These are phyloP conservation scores for Coemansia asiatica DNA, from an alignment of 192 early-diverging fungal species.

Conservation along the genomic window DNA sequence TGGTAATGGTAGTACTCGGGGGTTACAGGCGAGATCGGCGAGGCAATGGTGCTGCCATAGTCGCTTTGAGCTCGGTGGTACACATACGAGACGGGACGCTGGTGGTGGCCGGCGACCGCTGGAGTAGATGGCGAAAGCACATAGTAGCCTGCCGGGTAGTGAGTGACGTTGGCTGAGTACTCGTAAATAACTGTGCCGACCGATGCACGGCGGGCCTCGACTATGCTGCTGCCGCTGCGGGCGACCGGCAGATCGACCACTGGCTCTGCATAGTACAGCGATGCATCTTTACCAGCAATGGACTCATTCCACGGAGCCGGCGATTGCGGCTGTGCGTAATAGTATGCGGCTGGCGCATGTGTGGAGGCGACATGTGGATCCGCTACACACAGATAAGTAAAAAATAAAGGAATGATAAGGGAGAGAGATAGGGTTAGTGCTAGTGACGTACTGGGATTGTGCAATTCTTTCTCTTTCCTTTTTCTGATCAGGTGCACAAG, in stretches of 20 bases:
- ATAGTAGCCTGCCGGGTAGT: background rate
- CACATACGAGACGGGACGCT: background rate
- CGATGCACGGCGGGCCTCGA: background rate
- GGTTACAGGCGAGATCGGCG: constrained; percentile 13
- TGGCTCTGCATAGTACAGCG: background rate
- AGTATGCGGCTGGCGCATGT: background rate
- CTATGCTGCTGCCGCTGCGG: background rate
- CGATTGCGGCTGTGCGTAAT: background rate
- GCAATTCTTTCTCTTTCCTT: background rate
- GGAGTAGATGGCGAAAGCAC: background rate
- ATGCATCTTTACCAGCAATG: background rate
- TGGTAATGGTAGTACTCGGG: constrained; percentile 3
- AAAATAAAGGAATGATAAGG: background rate
- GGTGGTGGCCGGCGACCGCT: background rate
- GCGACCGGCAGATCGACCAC: background rate
- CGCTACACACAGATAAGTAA: background rate
- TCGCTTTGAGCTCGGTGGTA: constrained; percentile 9
- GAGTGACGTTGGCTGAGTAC: background rate
- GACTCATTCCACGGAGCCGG: background rate
- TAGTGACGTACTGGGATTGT: background rate
- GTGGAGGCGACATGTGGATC: background rate
- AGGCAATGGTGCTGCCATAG: constrained; percentile 26
- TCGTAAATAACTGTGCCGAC: background rate
- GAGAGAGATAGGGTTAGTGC: background rate
- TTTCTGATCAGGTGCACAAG: background rate